Conservation (phyloP, 2,329 filamentous ascomycete genomes). For the Hansfordia pulvinata region DNA sequence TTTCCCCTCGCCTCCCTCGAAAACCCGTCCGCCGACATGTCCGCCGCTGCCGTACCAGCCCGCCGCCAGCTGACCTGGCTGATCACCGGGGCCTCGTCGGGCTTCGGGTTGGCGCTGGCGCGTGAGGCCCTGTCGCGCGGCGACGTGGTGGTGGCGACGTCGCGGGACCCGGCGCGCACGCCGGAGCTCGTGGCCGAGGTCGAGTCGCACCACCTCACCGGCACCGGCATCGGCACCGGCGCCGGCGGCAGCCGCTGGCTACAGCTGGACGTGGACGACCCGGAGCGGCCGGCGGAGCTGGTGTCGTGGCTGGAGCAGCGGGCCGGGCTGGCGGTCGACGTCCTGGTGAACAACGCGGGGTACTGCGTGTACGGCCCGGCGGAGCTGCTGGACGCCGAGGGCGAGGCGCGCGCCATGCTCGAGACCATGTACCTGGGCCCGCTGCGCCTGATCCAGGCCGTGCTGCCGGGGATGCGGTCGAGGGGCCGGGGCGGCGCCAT, state of each 20-base stretch:
- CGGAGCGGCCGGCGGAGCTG: no score
- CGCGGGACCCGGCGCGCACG: constrained; percentile 21
- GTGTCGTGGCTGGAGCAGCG: no score
- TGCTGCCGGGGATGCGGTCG: constrained; percentile 20
- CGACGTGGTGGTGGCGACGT: constrained; percentile 32
- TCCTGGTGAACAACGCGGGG: constrained; percentile 32
- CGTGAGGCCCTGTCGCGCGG: constrained; percentile 26
- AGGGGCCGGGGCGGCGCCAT: no score
- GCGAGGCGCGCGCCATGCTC: constrained; percentile 14
- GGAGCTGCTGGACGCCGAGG: constrained; percentile 20
- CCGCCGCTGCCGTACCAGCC: no score
- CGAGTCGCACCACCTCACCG: constrained; percentile 16
- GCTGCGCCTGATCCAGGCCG: constrained; percentile 19
- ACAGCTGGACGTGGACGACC: no score
- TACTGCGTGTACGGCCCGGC: constrained; percentile 27
- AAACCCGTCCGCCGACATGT: no score
- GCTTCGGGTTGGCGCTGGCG: constrained; percentile 29
- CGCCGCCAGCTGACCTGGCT: no score
- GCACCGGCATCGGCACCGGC: constrained; percentile 19
- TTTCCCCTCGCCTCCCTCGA: no score
- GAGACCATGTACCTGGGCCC: constrained; percentile 22
- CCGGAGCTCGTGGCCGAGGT: constrained; percentile 26
- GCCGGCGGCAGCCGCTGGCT: constrained; percentile 20
- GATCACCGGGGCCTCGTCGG: constrained; percentile 32
- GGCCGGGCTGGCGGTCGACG: constrained; percentile 25